Evolutionary conservation across 2,329 filamentous ascomycete species (phyloP).

Genomic region (Neofusicoccum kwambonambiense): DNA sequence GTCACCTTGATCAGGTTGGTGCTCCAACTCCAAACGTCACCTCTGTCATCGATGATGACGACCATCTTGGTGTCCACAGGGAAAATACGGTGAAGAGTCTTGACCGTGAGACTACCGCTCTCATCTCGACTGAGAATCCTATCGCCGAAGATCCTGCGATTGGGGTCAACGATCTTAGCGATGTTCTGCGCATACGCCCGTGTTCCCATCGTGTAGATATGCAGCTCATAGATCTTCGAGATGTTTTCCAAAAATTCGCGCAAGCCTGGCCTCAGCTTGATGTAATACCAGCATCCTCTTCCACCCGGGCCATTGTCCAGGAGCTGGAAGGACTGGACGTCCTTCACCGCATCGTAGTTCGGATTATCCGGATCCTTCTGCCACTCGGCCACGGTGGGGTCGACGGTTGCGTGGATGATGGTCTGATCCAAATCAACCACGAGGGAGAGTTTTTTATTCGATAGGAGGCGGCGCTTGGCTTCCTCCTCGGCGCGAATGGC

Average conservation of each 20-base stretch:
- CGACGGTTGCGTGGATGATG: slow-evolving; percentile 96
- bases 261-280: slow-evolving; percentile 90
- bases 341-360: slow-evolving; percentile 86
- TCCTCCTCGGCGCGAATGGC: slow-evolving; percentile 82
- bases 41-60: slow-evolving; percentile 95
- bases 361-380: slow-evolving; percentile 83
- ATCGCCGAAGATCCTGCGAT: slow-evolving; percentile 86
- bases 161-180: slow-evolving; percentile 87
- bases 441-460: slow-evolving; percentile 79
- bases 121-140: slow-evolving; percentile 95
- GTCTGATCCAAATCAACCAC: slow-evolving; percentile 98
- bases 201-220: slow-evolving; percentile 99
- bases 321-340: slow-evolving; percentile 85
- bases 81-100: slow-evolving; percentile 87
- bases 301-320: slow-evolving; percentile 71
- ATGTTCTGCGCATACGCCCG: slow-evolving; percentile 93
- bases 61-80: slow-evolving; percentile 99
- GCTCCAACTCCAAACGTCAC: slow-evolving; percentile 94
- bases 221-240: slow-evolving; percentile 82
- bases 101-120: slow-evolving; percentile 87
- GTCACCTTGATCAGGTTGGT: slow-evolving; percentile 92
- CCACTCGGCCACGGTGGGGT: slow-evolving; percentile 95
- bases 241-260: slow-evolving; percentile 76
- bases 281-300: slow-evolving; percentile 90
- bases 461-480: slow-evolving; percentile 77